Base-by-base conservation (phyloP, 257 asterid genomes). In the Przewalskia tangutica region DNA sequence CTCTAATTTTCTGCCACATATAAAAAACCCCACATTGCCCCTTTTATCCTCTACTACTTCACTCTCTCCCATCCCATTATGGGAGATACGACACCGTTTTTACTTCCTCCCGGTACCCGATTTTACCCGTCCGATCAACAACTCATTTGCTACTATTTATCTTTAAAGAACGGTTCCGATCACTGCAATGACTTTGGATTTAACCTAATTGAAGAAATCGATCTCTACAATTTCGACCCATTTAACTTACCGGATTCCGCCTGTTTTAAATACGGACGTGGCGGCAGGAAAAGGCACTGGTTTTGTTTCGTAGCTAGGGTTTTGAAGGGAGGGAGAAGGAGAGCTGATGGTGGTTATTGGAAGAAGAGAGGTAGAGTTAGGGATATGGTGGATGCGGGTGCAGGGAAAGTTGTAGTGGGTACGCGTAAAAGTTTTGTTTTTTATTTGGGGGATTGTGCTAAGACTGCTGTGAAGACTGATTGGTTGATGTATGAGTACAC, bases 401-500 rank as follows among this genome's bases (percentile, higher is more conserved):
- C 82, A 48, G 88, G 86, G 82, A 76, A 81, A 80, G 82, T 55
- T 62, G 85, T 85, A 54, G 83, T 82, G 68, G 91, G 91, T 67
- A 86, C 81, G 23, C 84, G 90, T 6, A 85, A 58, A 64, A 81
- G 85, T 44, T 89, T 85, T 79, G 89, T 54, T 10, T 89, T 89
- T 82, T 86, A 88, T 77, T 62, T 68, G 51, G 87, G 84, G 42
- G 84, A 83, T 82, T 80, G 85, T 7, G 11, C 27, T 12, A 38
- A 16, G n/a, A 44, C n/a, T 79, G 84, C 88, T 70, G 59, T 84
- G 77, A 86, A 64, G 83, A 89, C 90, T 67, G 82, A 32, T 70
- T 89, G 89, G 91, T 59, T 85, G 58, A 83, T 89, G 91, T 82
- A 89, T 64, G 90, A 89, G 70, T 86, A 89, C 64, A 83, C 87